Conservation (phyloP, 768 basidiomycete species). For the Suillus fuscotomentosus region DNA sequence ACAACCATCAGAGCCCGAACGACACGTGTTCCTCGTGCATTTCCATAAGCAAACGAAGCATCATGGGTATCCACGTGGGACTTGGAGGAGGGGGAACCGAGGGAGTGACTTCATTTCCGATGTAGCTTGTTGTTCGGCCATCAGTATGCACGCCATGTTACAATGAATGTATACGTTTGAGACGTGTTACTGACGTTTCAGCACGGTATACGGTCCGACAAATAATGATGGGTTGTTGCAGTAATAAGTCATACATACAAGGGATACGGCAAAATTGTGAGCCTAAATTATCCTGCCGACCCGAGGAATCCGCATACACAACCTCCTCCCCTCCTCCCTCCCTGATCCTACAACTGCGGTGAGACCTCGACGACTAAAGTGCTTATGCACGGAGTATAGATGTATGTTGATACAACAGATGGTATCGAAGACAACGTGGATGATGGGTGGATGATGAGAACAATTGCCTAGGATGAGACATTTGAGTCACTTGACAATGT, state of each 20-base stretch:
- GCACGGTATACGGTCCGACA: constrained; percentile 16
- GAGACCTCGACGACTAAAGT: constrained; percentile 26
- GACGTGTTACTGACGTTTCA: constrained; percentile 13
- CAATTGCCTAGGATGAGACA: constrained; percentile 15
- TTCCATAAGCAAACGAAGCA: background rate
- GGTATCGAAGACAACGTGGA: constrained; percentile 27
- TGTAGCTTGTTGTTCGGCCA: background rate
- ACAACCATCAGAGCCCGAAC: constrained; percentile 26
- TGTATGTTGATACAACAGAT: constrained; percentile 35
- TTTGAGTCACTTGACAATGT: background rate
- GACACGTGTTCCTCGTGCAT: constrained; percentile 4
- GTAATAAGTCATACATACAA: constrained; percentile 28
- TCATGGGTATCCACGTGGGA: constrained; percentile 11
- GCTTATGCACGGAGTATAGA: constrained; percentile 34
- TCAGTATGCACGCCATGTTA: constrained; percentile 8
- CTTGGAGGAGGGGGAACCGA: background rate
- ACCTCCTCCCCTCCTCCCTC: constrained; percentile 7
- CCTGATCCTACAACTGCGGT: constrained; percentile 27
- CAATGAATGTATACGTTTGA: background rate
- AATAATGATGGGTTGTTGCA: constrained; percentile 9
- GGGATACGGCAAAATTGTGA: constrained; percentile 22
- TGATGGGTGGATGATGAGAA: constrained; percentile 15
- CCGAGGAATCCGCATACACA: constrained; percentile 22
- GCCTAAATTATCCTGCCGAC: constrained; percentile 18
- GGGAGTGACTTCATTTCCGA: background rate